Percentiles rank a stretch among this genome's conserved stretches.
Conservation (phyloP, 352 stramenopile genomes). For the Pythium diclinum region DNA sequence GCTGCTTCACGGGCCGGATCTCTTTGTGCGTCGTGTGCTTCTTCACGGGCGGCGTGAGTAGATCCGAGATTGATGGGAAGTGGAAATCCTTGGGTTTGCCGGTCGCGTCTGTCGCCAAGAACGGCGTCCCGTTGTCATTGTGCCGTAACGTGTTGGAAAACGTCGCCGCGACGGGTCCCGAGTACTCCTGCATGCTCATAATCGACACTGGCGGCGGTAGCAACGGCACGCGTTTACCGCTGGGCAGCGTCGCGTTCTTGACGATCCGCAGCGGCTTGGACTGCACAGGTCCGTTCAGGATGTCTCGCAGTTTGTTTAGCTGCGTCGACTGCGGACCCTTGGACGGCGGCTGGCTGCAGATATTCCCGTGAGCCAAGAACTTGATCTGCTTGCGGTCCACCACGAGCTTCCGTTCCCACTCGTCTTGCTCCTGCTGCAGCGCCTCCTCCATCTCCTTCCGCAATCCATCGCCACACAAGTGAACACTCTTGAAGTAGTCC, state of each 20-base stretch:
- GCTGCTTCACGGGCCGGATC: constrained; percentile 30
- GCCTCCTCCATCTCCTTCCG: constrained; percentile 73
- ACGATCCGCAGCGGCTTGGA: constrained; percentile 79
- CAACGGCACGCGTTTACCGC: constrained; percentile 66
- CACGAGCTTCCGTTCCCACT: constrained; percentile 79
- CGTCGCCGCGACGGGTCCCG: constrained; percentile 41
- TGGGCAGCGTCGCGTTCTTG: constrained; percentile 70
- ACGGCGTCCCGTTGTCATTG: constrained; percentile 32
- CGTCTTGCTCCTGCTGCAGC: constrained; percentile 53
- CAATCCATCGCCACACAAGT: constrained; percentile 80
- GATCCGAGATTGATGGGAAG: constrained; percentile 52
- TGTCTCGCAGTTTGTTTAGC: constrained; percentile 75
- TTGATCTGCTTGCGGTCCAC: constrained; percentile 85
- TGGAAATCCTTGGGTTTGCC: constrained; percentile 50
- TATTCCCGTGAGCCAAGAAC: constrained; percentile 87
- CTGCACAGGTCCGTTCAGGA: constrained; percentile 43
- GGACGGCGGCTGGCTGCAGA: constrained; percentile 49
- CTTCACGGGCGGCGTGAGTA: constrained; percentile 62
- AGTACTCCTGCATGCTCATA: constrained; percentile 61
- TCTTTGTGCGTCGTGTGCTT: constrained; percentile 51
- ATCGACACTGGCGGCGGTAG: constrained; percentile 64
- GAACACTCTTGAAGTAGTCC: constrained; percentile 84
- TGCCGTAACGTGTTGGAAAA: constrained; percentile 50
- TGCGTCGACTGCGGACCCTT: constrained; percentile 43
- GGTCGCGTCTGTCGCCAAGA: constrained; percentile 32